A percentile compares a stretch with the other conserved stretches of the same genome.
phyloP scores from a whole-genome alignment of 768 basidiomycete genomes.

The Tylopilus rubrobrunneus region DNA sequence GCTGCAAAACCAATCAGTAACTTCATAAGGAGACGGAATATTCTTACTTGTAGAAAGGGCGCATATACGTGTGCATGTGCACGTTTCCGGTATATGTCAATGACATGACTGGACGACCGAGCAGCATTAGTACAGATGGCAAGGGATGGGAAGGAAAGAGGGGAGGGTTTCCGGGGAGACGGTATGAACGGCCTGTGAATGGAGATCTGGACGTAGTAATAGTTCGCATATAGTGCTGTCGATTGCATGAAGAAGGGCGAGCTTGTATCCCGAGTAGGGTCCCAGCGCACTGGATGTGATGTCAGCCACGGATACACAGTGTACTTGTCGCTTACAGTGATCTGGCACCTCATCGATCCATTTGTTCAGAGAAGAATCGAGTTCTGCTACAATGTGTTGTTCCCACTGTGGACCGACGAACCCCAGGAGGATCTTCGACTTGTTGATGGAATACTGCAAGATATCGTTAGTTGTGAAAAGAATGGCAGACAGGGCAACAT shows the following conservation, averaged over 20 bases:
- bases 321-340: conserved; percentile 25
- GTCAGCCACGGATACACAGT: conserved; percentile 3
- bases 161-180: conserved; percentile 47
- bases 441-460: conserved; percentile 67
- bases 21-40: too few relatives aligned
- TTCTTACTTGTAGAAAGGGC: conserved; percentile 29
- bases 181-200: conserved; percentile 82
- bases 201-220: conserved; percentile 60
- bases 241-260: conserved; percentile 45
- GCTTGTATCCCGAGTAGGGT: conserved; percentile 37
- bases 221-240: conserved; percentile 46
- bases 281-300: conserved; percentile 37
- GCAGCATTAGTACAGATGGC: conserved; percentile 88
- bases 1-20: conserved; percentile 19
- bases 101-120: conserved; percentile 65
- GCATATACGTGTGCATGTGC: conserved; percentile 17
- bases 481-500: conserved; percentile 12
- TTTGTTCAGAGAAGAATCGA: conserved; percentile 74
- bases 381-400: conserved; percentile 61
- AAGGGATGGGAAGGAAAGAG: conserved; percentile 55
- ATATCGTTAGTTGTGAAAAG: neutral
- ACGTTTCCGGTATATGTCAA: conserved; percentile 52
- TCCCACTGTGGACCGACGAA: conserved; percentile 54
- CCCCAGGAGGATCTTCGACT: conserved; percentile 50
- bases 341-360: conserved; percentile 71